phyloP scores from a whole-genome alignment of 139 green algal species.

The Chlorella sp. region DNA sequence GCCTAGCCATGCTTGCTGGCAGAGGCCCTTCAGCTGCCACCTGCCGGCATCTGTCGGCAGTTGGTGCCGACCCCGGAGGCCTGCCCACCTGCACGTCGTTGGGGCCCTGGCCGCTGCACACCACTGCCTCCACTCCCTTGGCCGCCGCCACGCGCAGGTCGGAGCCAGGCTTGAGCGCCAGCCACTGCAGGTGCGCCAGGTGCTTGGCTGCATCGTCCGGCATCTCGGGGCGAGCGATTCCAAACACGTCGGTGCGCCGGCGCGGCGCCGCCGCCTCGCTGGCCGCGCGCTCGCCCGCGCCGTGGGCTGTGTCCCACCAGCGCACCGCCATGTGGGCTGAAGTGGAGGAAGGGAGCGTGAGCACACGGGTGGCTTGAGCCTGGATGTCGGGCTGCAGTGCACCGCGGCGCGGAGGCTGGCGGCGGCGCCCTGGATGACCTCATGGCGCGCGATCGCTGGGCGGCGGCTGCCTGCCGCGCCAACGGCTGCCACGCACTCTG shows the following conservation, averaged over 20 bases:
- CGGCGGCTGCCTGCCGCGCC: no score
- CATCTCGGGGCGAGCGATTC: background rate
- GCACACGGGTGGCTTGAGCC: background rate
- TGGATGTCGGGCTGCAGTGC: no score
- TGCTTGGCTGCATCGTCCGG: no score
- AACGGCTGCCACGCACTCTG: no score
- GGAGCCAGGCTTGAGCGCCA: background rate
- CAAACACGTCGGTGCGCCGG: constrained; percentile 2
- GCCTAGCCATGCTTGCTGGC: no score
- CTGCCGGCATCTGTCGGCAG: background rate
- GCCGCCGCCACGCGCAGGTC: background rate
- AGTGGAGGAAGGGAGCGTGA: background rate
- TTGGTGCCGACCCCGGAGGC: background rate
- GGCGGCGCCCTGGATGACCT: no score
- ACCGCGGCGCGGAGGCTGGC: no score
- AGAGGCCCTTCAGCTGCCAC: background rate
- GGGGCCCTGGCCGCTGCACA: background rate
- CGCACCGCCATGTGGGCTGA: constrained; percentile 11
- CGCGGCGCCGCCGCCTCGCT: background rate
- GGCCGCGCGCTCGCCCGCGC: background rate
- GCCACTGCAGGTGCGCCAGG: background rate
- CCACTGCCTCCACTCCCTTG: background rate
- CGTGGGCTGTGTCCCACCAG: constrained; percentile 3
- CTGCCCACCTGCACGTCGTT: background rate
- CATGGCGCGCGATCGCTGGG: no score